Conservation (phyloP, 257 asterid genomes). For the Scutellaria barbata region DNA sequence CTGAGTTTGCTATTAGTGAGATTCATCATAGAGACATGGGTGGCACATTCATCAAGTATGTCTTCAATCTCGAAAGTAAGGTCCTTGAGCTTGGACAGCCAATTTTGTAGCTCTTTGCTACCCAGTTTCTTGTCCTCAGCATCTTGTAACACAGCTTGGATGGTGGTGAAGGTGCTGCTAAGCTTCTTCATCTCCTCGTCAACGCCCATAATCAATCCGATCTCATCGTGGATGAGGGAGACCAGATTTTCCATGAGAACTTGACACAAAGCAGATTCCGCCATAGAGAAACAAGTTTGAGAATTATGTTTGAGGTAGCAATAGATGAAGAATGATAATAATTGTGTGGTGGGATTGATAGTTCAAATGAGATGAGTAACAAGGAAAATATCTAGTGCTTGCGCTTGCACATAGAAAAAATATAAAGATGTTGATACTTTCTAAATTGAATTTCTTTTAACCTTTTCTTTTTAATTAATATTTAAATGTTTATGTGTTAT, state of each 20-base stretch:
- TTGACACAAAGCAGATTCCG: conserved; percentile 39
- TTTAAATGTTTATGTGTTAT: too few relatives aligned
- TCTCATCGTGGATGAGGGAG: conserved; percentile 32
- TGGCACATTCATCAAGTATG: conserved; percentile 37
- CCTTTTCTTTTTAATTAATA: too few relatives aligned
- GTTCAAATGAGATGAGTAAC: too few relatives aligned
- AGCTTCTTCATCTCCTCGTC: conserved; percentile 41
- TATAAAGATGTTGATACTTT: too few relatives aligned
- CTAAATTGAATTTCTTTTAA: too few relatives aligned
- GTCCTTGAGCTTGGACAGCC: conserved; percentile 41
- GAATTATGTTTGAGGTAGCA: too few relatives aligned
- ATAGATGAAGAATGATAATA: too few relatives aligned
- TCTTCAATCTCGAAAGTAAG: conserved; percentile 40
- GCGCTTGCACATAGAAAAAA: too few relatives aligned
- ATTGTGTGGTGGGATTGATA: too few relatives aligned
- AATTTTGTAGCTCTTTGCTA: conserved; percentile 19
- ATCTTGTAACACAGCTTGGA: conserved; percentile 45
- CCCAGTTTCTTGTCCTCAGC: conserved; percentile 34
- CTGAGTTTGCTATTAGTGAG: background rate
- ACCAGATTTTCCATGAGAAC: conserved; percentile 15
- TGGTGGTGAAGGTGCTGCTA: conserved; percentile 31
- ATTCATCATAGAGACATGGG: too few relatives aligned
- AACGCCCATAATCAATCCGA: conserved; percentile 42
- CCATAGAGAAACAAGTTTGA: conserved; percentile 16
- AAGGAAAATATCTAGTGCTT: too few relatives aligned